Base-by-base conservation (phyloP, 1,139 yeast species). In the Suhomyces anneliseae region DNA sequence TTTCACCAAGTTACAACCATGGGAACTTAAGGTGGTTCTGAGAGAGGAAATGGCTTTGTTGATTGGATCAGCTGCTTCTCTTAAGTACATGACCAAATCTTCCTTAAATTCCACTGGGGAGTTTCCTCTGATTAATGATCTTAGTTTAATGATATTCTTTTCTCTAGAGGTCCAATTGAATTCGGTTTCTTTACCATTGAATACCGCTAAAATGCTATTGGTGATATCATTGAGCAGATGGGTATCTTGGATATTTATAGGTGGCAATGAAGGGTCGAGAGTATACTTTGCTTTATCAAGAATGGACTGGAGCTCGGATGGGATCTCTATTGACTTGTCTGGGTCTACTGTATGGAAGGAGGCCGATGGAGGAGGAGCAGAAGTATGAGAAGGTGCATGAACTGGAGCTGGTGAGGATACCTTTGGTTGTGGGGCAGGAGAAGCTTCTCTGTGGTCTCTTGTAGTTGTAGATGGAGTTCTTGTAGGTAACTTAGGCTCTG, bases 171-270 rank as follows among this genome's bases (percentile, higher is more conserved):
- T 69, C 99, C 99, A 93, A 60, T 93, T 93, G 51, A 76, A 77
- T 60, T 95, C 99, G 0, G 96, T 86, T 64, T 95, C 99, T 57
- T 85, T 90, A 2, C 84, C 85, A n/a, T 76, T 78, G 59, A 93
- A 89, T 12, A 65, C 64, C 1, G 69, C 64, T 1, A 51, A 27
- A 35, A 67, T 51, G 1, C 58, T 60, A 10, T 56, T 53, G 9
- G 64, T 44, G 7, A 54, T 48, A 11, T 46, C 48, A 34, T 54
- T 47, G 26, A 73, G 49, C 2, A 54, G 53, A 9, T 62, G 60
- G 1, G 53, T 43, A 39, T 49, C 51, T 2, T 42, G 34, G 3
- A 66, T 51, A 35, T 65, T 50, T 5, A 56, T 39, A 0, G 65
- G 48, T 8, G 50, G 42, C n/a, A 70, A 55, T 0, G 67, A 49